These are phyloP conservation scores for Salisapilia sapeloensis DNA, from an alignment of 352 stramenopile genomes.

Conservation along the genomic window DNA sequence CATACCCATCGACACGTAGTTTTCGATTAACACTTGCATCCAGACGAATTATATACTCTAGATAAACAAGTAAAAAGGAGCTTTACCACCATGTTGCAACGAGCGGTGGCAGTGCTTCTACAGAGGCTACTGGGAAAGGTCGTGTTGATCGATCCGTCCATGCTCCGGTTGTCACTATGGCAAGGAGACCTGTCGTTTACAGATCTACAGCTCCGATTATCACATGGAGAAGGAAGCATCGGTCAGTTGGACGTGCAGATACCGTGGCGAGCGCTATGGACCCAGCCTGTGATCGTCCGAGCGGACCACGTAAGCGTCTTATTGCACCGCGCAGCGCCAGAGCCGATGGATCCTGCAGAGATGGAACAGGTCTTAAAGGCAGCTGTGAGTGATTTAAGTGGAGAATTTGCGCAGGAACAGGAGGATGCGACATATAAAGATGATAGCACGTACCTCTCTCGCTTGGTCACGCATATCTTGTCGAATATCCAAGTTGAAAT, in stretches of 20 bases:
- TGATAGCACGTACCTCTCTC: constrained; percentile 72
- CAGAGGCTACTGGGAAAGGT: constrained; percentile 81
- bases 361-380: too few species aligned
- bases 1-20: too few species aligned
- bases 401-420: too few species aligned
- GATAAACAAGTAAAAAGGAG: too few species aligned
- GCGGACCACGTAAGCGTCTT: constrained; percentile 52
- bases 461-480: constrained; percentile 71
- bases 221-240: constrained; percentile 63
- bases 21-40: too few species aligned
- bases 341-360: too few species aligned
- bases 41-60: too few species aligned
- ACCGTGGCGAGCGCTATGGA: constrained; percentile 73
- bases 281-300: constrained; percentile 61
- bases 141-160: constrained; percentile 73
- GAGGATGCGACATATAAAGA: too few species aligned
- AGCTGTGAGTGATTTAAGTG: too few species aligned
- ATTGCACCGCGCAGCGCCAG: too few species aligned
- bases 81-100: constrained; percentile 49
- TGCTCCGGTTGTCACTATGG: constrained; percentile 74
- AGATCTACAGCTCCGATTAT: constrained; percentile 59
- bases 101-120: constrained; percentile 62
- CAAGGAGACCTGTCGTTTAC: constrained; percentile 74
- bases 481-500: constrained; percentile 78
- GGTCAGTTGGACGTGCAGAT: constrained; percentile 69